phyloP scores from a whole-genome alignment of 495 filamentous ascomycete species.

The Aspergillus cristatus region DNA sequence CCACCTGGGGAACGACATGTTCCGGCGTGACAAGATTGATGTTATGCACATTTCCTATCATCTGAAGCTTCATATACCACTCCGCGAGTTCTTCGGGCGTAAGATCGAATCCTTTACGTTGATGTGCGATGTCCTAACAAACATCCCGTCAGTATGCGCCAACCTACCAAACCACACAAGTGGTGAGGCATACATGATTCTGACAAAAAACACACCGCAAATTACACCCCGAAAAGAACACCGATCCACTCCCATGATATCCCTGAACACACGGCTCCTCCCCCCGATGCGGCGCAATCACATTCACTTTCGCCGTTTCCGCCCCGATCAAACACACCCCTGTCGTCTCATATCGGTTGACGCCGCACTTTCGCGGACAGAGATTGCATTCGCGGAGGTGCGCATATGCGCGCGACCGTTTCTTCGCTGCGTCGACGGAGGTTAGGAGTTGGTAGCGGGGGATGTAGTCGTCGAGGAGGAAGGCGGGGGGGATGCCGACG shows the following conservation, averaged over 20 bases:
- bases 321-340: conserved; percentile 67
- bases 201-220: conserved; percentile 75
- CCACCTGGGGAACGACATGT: conserved; percentile 72
- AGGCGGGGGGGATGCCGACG: conserved; percentile 67
- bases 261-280: conserved; percentile 70
- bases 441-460: conserved; percentile 57
- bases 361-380: conserved; percentile 61
- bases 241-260: conserved; percentile 60
- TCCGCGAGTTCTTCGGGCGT: conserved; percentile 65
- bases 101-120: conserved; percentile 62
- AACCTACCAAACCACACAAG: no score
- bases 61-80: conserved; percentile 69
- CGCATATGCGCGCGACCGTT: conserved; percentile 56
- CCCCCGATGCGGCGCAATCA: conserved; percentile 54
- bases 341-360: conserved; percentile 63
- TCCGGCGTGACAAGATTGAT: conserved; percentile 74
- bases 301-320: conserved; percentile 61
- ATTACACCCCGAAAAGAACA: conserved; percentile 71
- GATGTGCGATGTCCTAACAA: conserved; percentile 56
- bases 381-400: conserved; percentile 68
- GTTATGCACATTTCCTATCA: conserved; percentile 60
- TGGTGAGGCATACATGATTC: conserved; percentile 43
- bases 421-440: conserved; percentile 49
- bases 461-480: conserved; percentile 62
- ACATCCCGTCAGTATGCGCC: neutral